Conservation (phyloP, 1,139 yeast species). For the Yamadazyma sp. region DNA sequence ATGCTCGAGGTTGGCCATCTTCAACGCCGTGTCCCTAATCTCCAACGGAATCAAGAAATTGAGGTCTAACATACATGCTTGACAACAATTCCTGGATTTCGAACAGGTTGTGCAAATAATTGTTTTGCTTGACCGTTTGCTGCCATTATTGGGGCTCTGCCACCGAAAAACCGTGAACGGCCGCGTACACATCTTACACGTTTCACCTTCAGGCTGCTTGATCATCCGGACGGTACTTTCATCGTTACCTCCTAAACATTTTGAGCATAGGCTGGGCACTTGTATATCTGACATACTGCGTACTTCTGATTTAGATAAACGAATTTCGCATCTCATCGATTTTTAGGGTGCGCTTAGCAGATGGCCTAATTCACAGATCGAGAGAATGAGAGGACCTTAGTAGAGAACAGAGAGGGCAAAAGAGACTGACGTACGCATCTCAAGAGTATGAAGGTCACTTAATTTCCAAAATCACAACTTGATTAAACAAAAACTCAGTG, state of each 20-base stretch:
- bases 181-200: conserved; percentile 77
- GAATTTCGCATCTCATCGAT: conserved; percentile 1
- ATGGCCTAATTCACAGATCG: background rate
- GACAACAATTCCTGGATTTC: conserved; percentile 78
- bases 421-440: no score
- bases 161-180: conserved; percentile 83
- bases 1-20: conserved; percentile 61
- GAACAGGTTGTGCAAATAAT: conserved; percentile 79
- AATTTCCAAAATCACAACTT: conserved; percentile 2
- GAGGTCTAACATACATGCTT: conserved; percentile 80
- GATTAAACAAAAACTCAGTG: conserved; percentile 42
- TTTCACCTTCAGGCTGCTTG: conserved; percentile 71
- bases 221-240: conserved; percentile 63
- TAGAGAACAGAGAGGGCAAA: no score
- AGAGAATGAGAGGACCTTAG: no score
- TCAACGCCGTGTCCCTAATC: conserved; percentile 77
- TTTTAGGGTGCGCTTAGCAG: background rate
- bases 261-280: conserved; percentile 66
- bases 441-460: conserved; percentile 2
- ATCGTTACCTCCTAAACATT: conserved; percentile 63
- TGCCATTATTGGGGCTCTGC: conserved; percentile 40
- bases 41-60: conserved; percentile 77
- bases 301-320: background rate
- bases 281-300: conserved; percentile 20
- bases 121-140: conserved; percentile 47